Evolutionary conservation across 140 eudicot genomes (phyloP).

Genomic region (Cichorium intybus): DNA sequence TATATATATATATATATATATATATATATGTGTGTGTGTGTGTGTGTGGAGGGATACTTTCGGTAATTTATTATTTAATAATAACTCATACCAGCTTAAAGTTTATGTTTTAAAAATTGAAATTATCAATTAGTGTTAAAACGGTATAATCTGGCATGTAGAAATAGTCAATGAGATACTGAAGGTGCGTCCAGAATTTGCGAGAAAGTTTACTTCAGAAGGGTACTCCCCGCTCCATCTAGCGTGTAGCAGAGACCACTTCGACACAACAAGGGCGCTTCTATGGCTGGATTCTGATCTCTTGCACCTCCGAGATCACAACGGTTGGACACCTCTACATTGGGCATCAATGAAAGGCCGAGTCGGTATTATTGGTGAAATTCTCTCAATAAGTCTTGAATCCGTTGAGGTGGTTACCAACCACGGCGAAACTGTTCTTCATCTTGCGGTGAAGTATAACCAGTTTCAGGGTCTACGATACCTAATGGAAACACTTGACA

Average conservation of each 20-base stretch:
- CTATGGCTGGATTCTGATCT: conserved; percentile 40
- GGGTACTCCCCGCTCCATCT: conserved; percentile 52
- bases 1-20: too few species aligned
- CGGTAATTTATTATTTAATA: too few species aligned
- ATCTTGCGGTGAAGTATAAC: conserved; percentile 47
- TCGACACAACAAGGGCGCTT: conserved; percentile 47
- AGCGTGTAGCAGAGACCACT: conserved; percentile 51
- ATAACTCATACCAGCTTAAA: too few species aligned
- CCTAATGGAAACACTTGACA: conserved; percentile 40
- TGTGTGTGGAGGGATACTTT: too few species aligned
- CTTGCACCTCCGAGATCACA: conserved; percentile 37
- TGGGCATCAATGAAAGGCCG: conserved; percentile 51
- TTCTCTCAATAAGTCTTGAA: conserved; percentile 34
- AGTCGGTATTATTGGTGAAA: conserved; percentile 35
- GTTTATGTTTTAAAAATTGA: neutral
- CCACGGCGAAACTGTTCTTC: conserved; percentile 51
- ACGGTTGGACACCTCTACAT: conserved; percentile 60
- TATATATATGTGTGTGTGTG: too few species aligned
- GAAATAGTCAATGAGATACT: conserved; percentile 49
- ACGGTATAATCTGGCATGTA: neutral
- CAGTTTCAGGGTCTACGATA: conserved; percentile 44
- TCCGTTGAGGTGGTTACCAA: conserved; percentile 33
- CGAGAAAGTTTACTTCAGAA: conserved; percentile 33
- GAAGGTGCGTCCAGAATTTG: conserved; percentile 41
- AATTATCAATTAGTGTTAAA: neutral